phyloP scores from a whole-genome alignment of 2,329 filamentous ascomycete species.

The Penicillium sp. region DNA sequence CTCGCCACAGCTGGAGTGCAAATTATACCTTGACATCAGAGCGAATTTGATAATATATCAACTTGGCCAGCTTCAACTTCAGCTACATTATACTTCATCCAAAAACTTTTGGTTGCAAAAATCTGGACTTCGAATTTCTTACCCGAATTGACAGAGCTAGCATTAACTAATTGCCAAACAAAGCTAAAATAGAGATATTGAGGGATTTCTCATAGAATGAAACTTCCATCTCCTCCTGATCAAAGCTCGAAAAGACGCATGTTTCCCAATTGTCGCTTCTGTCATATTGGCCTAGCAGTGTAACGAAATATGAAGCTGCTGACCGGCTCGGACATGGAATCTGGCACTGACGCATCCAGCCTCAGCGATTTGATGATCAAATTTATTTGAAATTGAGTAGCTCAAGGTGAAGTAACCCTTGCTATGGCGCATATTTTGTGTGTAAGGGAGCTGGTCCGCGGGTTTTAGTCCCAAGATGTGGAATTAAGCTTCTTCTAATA shows the following conservation, averaged over 20 bases:
- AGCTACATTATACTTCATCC: conserved; percentile 20
- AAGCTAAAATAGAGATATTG: conserved; percentile 22
- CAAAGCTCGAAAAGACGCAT: conserved; percentile 33
- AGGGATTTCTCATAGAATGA: conserved; percentile 20
- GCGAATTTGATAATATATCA: too few species aligned
- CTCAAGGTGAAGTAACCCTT: conserved; percentile 32
- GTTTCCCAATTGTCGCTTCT: conserved; percentile 32
- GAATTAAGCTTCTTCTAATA: too few species aligned
- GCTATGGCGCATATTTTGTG: too few species aligned
- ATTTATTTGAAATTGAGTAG: conserved; percentile 24
- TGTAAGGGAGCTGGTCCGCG: too few species aligned
- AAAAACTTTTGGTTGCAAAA: conserved; percentile 24
- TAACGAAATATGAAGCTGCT: conserved; percentile 24
- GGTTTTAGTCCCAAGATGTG: too few species aligned
- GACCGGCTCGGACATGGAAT: conserved; percentile 16
- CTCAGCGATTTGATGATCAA: conserved; percentile 27
- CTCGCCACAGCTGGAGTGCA: too few species aligned
- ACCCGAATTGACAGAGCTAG: conserved; percentile 16
- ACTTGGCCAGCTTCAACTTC: too few species aligned
- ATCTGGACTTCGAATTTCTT: conserved; percentile 22
- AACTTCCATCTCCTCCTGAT: conserved; percentile 29
- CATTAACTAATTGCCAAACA: conserved; percentile 13
- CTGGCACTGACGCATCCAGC: conserved; percentile 19
- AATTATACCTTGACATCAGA: too few species aligned
- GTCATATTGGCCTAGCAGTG: conserved; percentile 25